Conservation (phyloP, 2,329 filamentous ascomycete genomes). For the Helminthosporium solani region DNA sequence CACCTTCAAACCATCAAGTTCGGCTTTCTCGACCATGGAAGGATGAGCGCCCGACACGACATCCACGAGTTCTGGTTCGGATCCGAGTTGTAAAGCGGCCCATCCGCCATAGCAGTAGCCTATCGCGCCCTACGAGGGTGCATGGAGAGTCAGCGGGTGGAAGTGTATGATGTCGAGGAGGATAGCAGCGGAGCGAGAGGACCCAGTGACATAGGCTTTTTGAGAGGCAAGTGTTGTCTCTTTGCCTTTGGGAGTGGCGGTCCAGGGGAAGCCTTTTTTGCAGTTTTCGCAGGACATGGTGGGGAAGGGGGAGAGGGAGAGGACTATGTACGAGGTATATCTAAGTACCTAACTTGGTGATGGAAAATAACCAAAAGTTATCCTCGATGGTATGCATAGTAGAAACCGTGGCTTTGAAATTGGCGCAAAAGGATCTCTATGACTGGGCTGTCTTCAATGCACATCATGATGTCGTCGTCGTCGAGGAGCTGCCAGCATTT, state of each 20-base stretch:
- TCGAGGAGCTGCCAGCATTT: no score
- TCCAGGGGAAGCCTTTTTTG: slow-evolving; percentile 43
- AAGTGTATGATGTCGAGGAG: no score
- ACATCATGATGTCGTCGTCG: no score
- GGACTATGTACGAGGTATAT: no score
- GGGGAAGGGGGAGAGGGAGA: background rate
- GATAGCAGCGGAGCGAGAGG: slow-evolving; percentile 48
- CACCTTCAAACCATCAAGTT: slow-evolving; percentile 34
- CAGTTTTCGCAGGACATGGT: slow-evolving; percentile 38
- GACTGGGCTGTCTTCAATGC: no score
- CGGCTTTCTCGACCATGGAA: slow-evolving; percentile 28
- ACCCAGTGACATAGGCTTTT: slow-evolving; percentile 47
- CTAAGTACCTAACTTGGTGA: no score
- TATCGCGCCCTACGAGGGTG: background rate
- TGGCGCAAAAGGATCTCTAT: no score
- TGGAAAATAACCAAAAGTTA: no score
- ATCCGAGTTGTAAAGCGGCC: slow-evolving; percentile 35
- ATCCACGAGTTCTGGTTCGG: slow-evolving; percentile 34
- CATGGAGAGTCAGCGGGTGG: background rate
- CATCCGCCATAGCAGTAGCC: slow-evolving; percentile 53
- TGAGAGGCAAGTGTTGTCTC: slow-evolving; percentile 40
- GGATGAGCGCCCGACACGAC: slow-evolving; percentile 34
- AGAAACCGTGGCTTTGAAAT: no score
- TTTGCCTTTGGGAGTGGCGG: slow-evolving; percentile 40
- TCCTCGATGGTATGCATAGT: no score